Percentiles rank a stretch among this genome's conserved stretches.
Evolutionary conservation across 257 asterid genomes (phyloP).

Genomic region (Ocimum tenuiflorum): DNA sequence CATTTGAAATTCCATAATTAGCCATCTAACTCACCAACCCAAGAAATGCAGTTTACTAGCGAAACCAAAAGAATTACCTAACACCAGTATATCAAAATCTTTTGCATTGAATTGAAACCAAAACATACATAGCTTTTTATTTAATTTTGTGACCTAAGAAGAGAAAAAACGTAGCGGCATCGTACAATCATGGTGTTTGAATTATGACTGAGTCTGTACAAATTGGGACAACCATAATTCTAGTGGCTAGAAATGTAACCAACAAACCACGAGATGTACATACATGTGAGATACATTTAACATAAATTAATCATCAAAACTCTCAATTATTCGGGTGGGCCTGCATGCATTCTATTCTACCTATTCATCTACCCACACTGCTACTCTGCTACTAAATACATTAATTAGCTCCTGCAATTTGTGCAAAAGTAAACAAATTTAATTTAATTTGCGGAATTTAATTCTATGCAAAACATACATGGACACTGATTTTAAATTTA

Average conservation of each 20-base stretch:
- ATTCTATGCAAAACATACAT: not conserved
- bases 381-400: not conserved
- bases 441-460: not conserved
- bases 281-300: not conserved
- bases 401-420: not conserved
- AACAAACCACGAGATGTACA: not conserved
- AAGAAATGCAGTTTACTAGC: too few species aligned
- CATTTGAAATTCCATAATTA: too few species aligned
- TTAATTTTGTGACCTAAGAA: not conserved
- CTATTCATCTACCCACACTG: not conserved
- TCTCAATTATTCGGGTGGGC: constrained; percentile 10
- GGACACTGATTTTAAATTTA: too few species aligned
- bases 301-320: constrained; percentile 1
- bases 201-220: constrained; percentile 4
- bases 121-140: not conserved
- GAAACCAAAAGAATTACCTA: too few species aligned
- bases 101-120: not conserved
- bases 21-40: too few species aligned
- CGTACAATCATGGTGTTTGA: not conserved
- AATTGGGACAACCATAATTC: constrained; percentile 16
- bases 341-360: not conserved
- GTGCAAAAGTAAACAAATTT: not conserved
- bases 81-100: not conserved
- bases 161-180: not conserved
- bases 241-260: not conserved